Base-by-base conservation (phyloP, 257 asterid species). In the Prunella vulgaris region DNA sequence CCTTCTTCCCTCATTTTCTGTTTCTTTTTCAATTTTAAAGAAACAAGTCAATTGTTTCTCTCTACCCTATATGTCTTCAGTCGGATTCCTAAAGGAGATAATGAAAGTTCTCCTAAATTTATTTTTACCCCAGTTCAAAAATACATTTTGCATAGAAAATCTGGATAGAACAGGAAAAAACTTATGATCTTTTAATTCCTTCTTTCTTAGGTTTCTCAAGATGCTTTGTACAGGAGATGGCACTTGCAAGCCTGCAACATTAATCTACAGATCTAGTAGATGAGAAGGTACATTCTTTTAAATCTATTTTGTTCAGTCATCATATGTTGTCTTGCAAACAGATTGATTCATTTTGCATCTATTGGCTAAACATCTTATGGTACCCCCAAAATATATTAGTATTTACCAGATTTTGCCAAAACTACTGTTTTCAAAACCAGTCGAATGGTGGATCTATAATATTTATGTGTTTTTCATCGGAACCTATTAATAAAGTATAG, bases 221-320 rank as follows among this genome's bases (percentile, higher is more conserved):
- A 40, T 46, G 53, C 71, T 28, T 64, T 51, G 56, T 13, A 33
- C 38, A 52, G 54, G 32, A 60, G n/a, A n/a, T n/a, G n/a, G n/a
- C 30, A 74, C 27, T 0, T 4, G 44, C 22, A 71, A n/a, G n/a
- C 63, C 64, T 3, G 66, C 69, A 64, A 59, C 60, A 46, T 32
- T 7, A 17, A 48, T 57, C 59, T 10, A 18, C 28, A 0, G 66
- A 33, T 60, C 25, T 44, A 58, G 66, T 48, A 51, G 52, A 35
- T 48, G 22, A 37, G 61, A 70, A 68, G 70, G 80, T 63, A 72
- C 24, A 24, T 35, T 66, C 44, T 25, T 62, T 35, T 17, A 21
- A 18, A 52, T 22, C 22, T 18, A 28, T 66, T 42, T 32, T 42
- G 3, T 59, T 70, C 60, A 66, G 38, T n/a, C 60, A 40, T 70